Conservation (phyloP, 345 rosid species). For the Salix suchowensis region DNA sequence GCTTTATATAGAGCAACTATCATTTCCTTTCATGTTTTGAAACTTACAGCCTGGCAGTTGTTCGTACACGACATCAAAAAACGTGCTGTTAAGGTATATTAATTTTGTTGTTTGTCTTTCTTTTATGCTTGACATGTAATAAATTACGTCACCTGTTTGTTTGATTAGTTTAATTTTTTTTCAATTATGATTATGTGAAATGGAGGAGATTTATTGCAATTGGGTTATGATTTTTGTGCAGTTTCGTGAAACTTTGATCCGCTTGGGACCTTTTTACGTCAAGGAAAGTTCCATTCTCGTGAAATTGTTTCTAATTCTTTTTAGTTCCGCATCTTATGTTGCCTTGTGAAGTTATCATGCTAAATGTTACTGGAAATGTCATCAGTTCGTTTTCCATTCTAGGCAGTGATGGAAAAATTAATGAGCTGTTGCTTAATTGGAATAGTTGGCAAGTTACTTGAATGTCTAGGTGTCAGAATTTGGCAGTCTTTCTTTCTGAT, state of each 20-base stretch:
- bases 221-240: slow-evolving; percentile 36
- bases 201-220: slow-evolving; percentile 1
- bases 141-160: background rate
- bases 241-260: slow-evolving; percentile 80
- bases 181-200: background rate
- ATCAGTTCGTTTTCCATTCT: background rate
- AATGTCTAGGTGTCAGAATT: background rate
- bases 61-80: slow-evolving; percentile 60
- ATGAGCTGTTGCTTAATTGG: background rate
- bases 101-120: background rate
- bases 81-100: slow-evolving; percentile 70
- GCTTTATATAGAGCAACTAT: slow-evolving; percentile 86
- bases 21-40: slow-evolving; percentile 69
- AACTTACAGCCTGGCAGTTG: slow-evolving; percentile 68
- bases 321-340: background rate
- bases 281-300: slow-evolving; percentile 51
- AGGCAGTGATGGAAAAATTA: background rate
- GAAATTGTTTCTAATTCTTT: background rate
- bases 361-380: background rate
- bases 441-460: background rate
- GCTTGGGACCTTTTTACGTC: slow-evolving; percentile 85
- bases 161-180: background rate
- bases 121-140: background rate
- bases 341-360: background rate
- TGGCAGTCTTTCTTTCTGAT: background rate